Evolutionary conservation across 1,284 basidiomycete genomes (phyloP).

Genomic region (Naganishia sp.): DNA sequence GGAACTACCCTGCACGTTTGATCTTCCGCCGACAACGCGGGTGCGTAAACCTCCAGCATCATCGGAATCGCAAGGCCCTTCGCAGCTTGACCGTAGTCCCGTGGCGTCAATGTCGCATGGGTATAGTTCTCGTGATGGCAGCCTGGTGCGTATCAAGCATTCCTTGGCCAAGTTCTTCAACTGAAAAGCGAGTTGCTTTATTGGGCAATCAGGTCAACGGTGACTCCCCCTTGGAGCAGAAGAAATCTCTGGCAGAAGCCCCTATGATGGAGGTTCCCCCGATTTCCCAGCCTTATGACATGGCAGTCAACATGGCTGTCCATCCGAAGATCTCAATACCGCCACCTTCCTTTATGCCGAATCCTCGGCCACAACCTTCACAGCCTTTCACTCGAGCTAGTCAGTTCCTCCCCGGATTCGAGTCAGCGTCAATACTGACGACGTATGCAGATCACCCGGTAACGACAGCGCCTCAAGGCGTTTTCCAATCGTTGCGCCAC

Average conservation of each 20-base stretch:
- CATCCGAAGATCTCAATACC: background rate
- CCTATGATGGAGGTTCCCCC: background rate
- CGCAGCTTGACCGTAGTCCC: conserved; percentile 7
- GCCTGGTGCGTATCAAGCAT: background rate
- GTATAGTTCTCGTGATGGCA: conserved; percentile 17
- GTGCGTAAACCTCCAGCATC: conserved; percentile 32
- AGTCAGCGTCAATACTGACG: too few relatives aligned
- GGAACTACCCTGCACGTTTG: conserved; percentile 39
- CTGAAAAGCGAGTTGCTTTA: background rate
- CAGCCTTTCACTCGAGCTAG: background rate
- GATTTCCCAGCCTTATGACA: background rate
- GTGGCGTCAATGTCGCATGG: conserved; percentile 17
- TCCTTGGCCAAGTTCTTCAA: too few relatives aligned
- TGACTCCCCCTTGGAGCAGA: conserved; percentile 14
- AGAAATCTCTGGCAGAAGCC: background rate
- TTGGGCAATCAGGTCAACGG: conserved; percentile 1
- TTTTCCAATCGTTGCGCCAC: conserved; percentile 3
- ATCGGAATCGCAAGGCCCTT: background rate
- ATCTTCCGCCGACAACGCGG: conserved; percentile 38
- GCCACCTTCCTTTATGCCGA: background rate
- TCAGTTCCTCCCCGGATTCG: background rate
- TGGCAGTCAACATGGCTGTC: background rate
- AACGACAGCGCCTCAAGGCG: background rate
- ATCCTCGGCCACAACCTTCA: conserved; percentile 12
- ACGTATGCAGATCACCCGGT: background rate